Base-by-base conservation (phyloP, 495 filamentous ascomycete genomes). In the Pseudomonodictys pantanalensis region DNA sequence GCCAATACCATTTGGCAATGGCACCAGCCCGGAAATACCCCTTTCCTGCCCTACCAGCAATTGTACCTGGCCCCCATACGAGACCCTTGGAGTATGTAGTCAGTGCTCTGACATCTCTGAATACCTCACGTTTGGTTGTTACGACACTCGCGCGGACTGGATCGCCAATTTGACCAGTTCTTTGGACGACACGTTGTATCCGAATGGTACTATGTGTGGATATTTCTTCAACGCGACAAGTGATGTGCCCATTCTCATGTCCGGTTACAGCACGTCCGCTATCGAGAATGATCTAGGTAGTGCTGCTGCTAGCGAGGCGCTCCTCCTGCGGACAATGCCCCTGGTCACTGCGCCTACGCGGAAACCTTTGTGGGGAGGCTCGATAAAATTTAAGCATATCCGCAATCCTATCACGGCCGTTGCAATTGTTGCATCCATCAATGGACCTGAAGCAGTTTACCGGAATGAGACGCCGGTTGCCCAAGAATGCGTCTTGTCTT, bases 171-270 rank as follows among this genome's bases (percentile, higher is more conserved):
- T 41, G 5, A 41, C 38, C 20, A 18, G 38, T 5, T n/a, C 12
- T 5, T 5, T 5, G 4, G 24, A 22, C 26, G 38, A 57, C 5
- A 18, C 1, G 5, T n/a, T 8, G 1, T 58, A 64, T 29, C 46
- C 54, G 29, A 64, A 64, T 48, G 53, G 52, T 7, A 58, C 60
- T 10, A n/a, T 26, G 17, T 64, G 60, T 41, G 60, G 60, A 11
- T 64, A 56, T 24, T 64, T 58, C 24, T 26, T 64, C 11, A 64
- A 64, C 17, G 46, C 46, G 3, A 41, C 38, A 15, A 41, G 38
- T 39, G 42, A 39, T 17, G 22, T 6, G 1, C 60, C 60, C 2
- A 25, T 64, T 20, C 53, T 65, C 11, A 54, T 65, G 47, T 47
- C 42, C 2, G 61, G 61, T 3, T 55, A 65, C 44, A 49, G n/a